These are phyloP conservation scores for Collybia nuda DNA, from an alignment of 768 basidiomycete species.

Conservation along the genomic window DNA sequence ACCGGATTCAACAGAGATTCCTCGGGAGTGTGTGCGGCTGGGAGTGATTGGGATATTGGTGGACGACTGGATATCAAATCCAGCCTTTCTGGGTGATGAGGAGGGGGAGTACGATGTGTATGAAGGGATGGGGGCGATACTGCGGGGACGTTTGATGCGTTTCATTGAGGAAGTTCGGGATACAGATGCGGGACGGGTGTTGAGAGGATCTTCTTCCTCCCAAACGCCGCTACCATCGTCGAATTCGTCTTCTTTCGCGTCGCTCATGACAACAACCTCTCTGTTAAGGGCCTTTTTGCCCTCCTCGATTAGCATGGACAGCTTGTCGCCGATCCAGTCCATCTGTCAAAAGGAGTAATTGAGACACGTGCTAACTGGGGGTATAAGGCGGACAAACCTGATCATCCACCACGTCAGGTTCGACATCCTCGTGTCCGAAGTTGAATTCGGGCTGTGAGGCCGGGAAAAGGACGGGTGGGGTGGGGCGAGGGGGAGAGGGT, in stretches of 20 bases:
- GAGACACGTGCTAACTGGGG: neutral
- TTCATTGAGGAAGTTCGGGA: conserved; percentile 26
- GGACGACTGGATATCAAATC: conserved; percentile 6
- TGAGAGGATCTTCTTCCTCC: conserved; percentile 56
- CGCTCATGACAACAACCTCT: conserved; percentile 81
- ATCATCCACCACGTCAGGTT: conserved; percentile 40
- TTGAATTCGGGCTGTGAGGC: conserved; percentile 41
- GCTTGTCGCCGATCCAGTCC: conserved; percentile 80
- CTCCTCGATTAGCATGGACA: conserved; percentile 71
- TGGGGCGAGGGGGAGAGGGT: conserved; percentile 23
- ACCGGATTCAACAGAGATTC: conserved; percentile 34
- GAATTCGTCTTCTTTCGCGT: conserved; percentile 69
- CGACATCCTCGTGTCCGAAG: conserved; percentile 30
- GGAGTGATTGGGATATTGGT: conserved; percentile 14
- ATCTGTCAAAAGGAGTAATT: conserved; percentile 41
- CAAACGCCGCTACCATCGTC: conserved; percentile 76
- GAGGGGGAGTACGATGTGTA: conserved; percentile 24
- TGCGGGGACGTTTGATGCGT: conserved; percentile 18
- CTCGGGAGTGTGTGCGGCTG: conserved; percentile 18
- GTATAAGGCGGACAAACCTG: conserved; percentile 31
- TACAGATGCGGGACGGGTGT: conserved; percentile 17
- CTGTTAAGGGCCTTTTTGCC: conserved; percentile 74
- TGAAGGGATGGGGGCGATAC: conserved; percentile 22
- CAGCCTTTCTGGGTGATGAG: conserved; percentile 14
- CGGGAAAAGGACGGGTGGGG: conserved; percentile 23